Evolutionary conservation across 2,329 filamentous ascomycete genomes (phyloP), one percentile per base, ranked within the genome.

Genomic region (Apiospora saccharicola): DNA sequence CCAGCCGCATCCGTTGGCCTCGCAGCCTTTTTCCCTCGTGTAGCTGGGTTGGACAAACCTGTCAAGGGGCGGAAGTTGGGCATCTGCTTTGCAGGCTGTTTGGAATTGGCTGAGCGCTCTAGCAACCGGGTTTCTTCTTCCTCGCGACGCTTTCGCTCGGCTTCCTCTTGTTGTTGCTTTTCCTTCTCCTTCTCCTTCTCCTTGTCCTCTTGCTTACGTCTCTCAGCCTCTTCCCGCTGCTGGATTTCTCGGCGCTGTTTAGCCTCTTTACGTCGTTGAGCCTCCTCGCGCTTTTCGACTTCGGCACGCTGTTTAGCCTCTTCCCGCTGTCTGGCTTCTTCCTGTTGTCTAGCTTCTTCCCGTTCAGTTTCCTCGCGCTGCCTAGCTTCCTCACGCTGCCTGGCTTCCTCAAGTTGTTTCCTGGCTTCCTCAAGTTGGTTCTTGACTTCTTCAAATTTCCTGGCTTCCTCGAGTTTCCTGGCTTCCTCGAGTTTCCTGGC

Each of bases 1-100:
- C 87, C 87, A 43, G 85, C 86, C 10, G 87, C 87, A 75, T 89
- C 83, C 70, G 86, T 84, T 73, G 84, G 86, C 70, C 84, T 82
- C 13, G 87, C 87, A 53, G 87, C 87, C 77, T 89, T 89, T 72
- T 81, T 86, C 44, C 87, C 87, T 75, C 87, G 81, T 14, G 85
- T 87, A 4, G 87, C 87, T 24, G 87, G 87, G 72, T 88, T 88
- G 10, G 72, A 75, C 53, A 64, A 13, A 41, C 19, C 30, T 64
- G 57, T 64, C 19, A 41, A 10, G n/a, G 57, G 57, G 34, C 57
- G 57, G 12, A 41, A 64, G 6, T 37, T 64, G 57, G 57, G 57
- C 13, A 64, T 19, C 19, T 41, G 34, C 34, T 64, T 64, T n/a
- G 34, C 12, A 41, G 57, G 30, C 16, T 41, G 30, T 10, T 41